A percentile compares a stretch with the other conserved stretches of the same genome.
These are phyloP conservation scores for Remersonia thermophila DNA, from an alignment of 2,329 filamentous ascomycete species.

Conservation along the genomic window DNA sequence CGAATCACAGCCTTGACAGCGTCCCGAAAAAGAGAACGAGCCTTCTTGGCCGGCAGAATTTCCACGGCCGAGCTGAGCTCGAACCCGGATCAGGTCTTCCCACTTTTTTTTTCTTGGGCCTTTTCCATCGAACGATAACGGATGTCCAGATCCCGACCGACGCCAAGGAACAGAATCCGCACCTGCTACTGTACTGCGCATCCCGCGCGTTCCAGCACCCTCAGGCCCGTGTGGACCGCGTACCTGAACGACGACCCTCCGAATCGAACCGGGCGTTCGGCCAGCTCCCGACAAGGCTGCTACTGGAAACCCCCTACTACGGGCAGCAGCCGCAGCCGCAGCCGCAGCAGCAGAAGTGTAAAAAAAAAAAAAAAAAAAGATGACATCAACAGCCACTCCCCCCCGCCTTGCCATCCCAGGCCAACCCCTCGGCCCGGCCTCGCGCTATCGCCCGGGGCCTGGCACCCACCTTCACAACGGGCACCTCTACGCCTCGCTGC, in stretches of 20 bases:
- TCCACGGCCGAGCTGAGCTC: neutral
- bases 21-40: constrained; percentile 1
- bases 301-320: no score
- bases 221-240: neutral
- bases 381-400: constrained; percentile 8
- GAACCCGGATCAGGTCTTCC: neutral
- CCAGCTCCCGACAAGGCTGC: no score
- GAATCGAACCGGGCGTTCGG: no score
- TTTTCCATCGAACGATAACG: no score
- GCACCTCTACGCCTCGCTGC: constrained; percentile 69
- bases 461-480: constrained; percentile 73
- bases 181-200: no score
- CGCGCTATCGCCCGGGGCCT: constrained; percentile 58
- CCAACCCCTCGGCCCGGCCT: constrained; percentile 58
- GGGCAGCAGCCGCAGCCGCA: no score
- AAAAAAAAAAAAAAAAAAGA: constrained; percentile 6
- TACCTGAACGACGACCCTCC: neutral
- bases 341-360: neutral
- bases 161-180: neutral
- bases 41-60: constrained; percentile 6
- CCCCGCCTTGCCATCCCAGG: constrained; percentile 59
- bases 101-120: constrained; percentile 4
- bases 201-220: neutral
- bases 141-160: neutral
- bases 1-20: neutral